Conservation (phyloP, 441 rosid species). For the Flueggea neowawraea region DNA sequence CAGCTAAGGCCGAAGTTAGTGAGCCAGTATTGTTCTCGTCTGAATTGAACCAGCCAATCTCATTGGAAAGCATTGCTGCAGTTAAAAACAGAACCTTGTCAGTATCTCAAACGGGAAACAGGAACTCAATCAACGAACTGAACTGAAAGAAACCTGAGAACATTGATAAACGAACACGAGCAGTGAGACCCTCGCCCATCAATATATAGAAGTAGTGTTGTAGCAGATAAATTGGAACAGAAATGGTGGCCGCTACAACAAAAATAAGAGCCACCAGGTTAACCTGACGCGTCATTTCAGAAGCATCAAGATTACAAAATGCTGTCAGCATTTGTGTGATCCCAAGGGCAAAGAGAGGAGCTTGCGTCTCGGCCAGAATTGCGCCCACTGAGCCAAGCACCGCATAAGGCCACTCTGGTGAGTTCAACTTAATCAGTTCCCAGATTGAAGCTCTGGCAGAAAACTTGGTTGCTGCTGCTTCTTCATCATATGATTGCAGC, state of each 20-base stretch:
- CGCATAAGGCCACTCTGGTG: slow-evolving; percentile 84
- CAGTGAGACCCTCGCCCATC: slow-evolving; percentile 82
- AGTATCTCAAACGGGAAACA: background rate
- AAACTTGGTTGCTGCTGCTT: slow-evolving; percentile 8
- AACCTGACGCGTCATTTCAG: slow-evolving; percentile 46
- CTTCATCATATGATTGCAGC: slow-evolving; percentile 14
- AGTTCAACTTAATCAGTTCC: slow-evolving; percentile 62
- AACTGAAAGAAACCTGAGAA: slow-evolving; percentile 51
- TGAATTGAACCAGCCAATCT: slow-evolving; percentile 81
- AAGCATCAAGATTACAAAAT: slow-evolving; percentile 46
- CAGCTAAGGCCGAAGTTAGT: slow-evolving; percentile 67
- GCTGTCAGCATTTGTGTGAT: slow-evolving; percentile 61
- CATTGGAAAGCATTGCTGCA: slow-evolving; percentile 75
- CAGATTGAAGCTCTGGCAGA: slow-evolving; percentile 35
- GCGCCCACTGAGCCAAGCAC: slow-evolving; percentile 82
- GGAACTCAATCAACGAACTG: background rate
- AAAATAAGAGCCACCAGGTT: slow-evolving; percentile 39
- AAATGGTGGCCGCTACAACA: slow-evolving; percentile 40
- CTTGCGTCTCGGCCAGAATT: slow-evolving; percentile 60
- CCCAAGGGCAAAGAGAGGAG: slow-evolving; percentile 73
- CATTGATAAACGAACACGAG: slow-evolving; percentile 68
- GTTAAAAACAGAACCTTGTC: background rate
- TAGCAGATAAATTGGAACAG: slow-evolving; percentile 64
- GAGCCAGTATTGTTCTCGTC: slow-evolving; percentile 73
- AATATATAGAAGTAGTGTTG: slow-evolving; percentile 78